Conservation (phyloP, 257 asterid species). For the Rhazya stricta region DNA sequence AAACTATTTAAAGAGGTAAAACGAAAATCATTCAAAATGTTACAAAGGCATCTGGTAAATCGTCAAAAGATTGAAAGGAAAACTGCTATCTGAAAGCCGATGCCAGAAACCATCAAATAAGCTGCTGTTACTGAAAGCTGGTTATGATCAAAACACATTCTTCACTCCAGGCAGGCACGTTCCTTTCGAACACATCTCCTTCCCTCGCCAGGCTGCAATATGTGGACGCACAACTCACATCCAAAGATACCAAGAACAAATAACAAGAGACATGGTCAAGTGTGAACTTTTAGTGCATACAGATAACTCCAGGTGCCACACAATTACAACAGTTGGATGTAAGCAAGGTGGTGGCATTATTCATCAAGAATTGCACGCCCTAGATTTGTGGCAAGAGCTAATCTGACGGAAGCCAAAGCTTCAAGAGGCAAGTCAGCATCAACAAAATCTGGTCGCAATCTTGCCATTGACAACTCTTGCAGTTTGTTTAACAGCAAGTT, state of each 20-base stretch:
- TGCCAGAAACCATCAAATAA: background rate
- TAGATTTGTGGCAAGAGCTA: slow-evolving; percentile 77
- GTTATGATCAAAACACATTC: background rate
- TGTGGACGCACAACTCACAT: background rate
- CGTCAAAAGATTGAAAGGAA: too few species aligned
- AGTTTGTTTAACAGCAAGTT: slow-evolving; percentile 66
- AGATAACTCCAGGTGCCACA: background rate
- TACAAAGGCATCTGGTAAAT: background rate
- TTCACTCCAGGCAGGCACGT: background rate
- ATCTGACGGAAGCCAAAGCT: slow-evolving; percentile 69
- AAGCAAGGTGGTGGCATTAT: slow-evolving; percentile 17
- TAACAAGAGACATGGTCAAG: background rate
- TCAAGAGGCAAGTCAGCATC: slow-evolving; percentile 67
- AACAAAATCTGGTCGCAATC: slow-evolving; percentile 65
- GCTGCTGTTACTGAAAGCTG: background rate
- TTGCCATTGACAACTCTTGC: slow-evolving; percentile 82
- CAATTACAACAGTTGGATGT: background rate
- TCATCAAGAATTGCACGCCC: slow-evolving; percentile 90
- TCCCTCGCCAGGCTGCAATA: background rate
- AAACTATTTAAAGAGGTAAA: too few species aligned
- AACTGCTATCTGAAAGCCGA: background rate
- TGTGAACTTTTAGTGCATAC: background rate
- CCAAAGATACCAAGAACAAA: background rate
- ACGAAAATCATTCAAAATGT: background rate
- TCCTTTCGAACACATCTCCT: background rate